A percentile compares a stretch with the other conserved stretches of the same genome.
Conservation (phyloP, 2,329 filamentous ascomycete species). For the Phyllosticta capitalensis region DNA sequence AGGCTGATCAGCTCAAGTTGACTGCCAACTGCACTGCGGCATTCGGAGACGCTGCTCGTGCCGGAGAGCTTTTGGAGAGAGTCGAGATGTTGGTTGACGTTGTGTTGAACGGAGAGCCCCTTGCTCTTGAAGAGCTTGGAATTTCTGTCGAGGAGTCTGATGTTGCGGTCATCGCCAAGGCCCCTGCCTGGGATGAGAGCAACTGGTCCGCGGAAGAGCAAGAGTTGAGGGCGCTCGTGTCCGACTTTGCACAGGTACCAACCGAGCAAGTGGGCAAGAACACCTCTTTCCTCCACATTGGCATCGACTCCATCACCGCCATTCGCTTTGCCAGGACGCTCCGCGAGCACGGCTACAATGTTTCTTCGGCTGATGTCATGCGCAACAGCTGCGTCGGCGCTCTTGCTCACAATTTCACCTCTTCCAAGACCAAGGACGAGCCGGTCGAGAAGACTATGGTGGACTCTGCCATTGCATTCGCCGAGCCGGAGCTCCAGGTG, state of each 20-base stretch:
- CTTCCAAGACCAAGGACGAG: neutral
- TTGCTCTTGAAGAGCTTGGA: constrained; percentile 18
- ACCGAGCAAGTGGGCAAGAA: constrained; percentile 15
- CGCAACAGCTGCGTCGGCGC: constrained; percentile 23
- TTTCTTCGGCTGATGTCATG: constrained; percentile 29
- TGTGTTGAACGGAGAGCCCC: constrained; percentile 17
- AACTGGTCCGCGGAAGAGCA: constrained; percentile 5
- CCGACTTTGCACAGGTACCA: constrained; percentile 18
- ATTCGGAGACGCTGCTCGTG: constrained; percentile 18
- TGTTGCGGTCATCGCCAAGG: neutral
- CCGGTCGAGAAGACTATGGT: neutral
- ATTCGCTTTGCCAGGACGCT: constrained; percentile 26
- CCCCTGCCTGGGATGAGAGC: constrained; percentile 3
- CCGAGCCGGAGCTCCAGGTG: neutral
- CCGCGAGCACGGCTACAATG: constrained; percentile 18
- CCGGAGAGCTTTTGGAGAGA: constrained; percentile 22
- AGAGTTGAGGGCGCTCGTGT: constrained; percentile 10
- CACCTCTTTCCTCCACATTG: constrained; percentile 26
- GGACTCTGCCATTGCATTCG: constrained; percentile 1
- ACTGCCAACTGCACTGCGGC: constrained; percentile 19
- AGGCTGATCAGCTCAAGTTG: constrained; percentile 16
- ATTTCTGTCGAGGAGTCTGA: constrained; percentile 22
- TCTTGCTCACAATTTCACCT: neutral
- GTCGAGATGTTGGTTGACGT: constrained; percentile 23
- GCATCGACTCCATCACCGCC: constrained; percentile 27